Conservation (phyloP, 768 basidiomycete species). For the Dioszegia aurantiaca region DNA sequence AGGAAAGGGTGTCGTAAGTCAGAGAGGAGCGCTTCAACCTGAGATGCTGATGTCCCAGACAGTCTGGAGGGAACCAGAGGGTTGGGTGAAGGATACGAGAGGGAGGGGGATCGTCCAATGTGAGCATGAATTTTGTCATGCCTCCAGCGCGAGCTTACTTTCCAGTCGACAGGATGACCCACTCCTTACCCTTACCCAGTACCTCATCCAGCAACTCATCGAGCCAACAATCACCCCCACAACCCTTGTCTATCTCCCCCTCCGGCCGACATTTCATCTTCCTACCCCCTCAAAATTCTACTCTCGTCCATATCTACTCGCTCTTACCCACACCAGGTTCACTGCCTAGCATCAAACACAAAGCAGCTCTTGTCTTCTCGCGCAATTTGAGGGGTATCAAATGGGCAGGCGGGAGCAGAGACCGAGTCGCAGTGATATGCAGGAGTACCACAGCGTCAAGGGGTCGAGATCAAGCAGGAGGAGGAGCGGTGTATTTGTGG, state of each 20-base stretch:
- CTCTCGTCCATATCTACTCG: conserved; percentile 65
- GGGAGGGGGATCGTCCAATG: conserved; percentile 86
- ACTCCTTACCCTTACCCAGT: conserved; percentile 25
- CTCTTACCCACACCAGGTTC: conserved; percentile 65
- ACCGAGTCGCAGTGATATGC: conserved; percentile 16
- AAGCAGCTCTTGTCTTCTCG: conserved; percentile 59
- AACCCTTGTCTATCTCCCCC: conserved; percentile 77
- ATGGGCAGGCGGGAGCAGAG: conserved; percentile 60
- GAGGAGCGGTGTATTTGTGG: conserved; percentile 43
- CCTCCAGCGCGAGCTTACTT: too few relatives aligned
- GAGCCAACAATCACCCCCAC: conserved; percentile 55
- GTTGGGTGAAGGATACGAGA: conserved; percentile 79
- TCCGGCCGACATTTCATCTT: conserved; percentile 70
- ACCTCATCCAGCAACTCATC: conserved; percentile 61
- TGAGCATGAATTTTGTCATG: conserved; percentile 43
- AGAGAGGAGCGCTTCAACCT: too few relatives aligned
- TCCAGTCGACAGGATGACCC: conserved; percentile 32
- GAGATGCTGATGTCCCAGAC: conserved; percentile 57
- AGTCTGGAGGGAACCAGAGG: conserved; percentile 79
- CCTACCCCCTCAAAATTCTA: conserved; percentile 57
- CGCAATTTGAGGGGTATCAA: conserved; percentile 64
- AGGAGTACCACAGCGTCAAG: conserved; percentile 9
- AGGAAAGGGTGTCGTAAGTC: too few relatives aligned
- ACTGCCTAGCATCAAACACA: conserved; percentile 26
- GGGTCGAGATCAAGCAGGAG: background rate